Evolutionary conservation across 2,329 filamentous ascomycete species (phyloP).

Genomic region (Ilyonectria destructans): DNA sequence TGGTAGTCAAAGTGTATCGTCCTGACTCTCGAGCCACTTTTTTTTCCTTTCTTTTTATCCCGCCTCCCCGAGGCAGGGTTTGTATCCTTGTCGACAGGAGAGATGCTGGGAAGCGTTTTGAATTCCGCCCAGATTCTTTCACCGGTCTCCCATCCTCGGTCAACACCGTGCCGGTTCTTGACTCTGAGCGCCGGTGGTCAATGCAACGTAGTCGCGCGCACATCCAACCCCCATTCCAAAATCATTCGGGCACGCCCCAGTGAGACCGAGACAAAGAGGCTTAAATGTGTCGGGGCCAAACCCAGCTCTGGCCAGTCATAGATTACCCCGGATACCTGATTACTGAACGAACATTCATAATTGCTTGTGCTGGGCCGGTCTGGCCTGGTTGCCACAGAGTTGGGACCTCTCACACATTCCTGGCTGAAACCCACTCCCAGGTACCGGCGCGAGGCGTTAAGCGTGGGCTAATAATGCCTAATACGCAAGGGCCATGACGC

Average conservation of each 20-base stretch:
- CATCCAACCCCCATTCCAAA: too few relatives aligned
- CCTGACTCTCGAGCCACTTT: background rate
- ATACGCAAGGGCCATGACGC: slow-evolving; percentile 2
- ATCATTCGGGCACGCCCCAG: too few relatives aligned
- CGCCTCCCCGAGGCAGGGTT: background rate
- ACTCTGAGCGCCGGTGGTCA: too few relatives aligned
- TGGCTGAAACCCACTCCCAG: background rate
- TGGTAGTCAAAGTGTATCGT: background rate
- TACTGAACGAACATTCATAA: slow-evolving; percentile 8
- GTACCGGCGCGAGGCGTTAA: slow-evolving; percentile 4
- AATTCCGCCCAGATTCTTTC: too few relatives aligned
- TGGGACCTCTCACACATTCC: background rate
- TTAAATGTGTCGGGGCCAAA: background rate
- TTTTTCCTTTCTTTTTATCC: background rate
- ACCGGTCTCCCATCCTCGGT: too few relatives aligned
- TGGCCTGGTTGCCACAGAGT: background rate
- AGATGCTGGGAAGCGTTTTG: too few relatives aligned
- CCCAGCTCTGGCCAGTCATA: background rate
- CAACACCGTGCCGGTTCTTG: too few relatives aligned
- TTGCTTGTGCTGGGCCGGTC: background rate
- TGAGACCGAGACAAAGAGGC: background rate
- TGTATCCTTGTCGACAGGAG: too few relatives aligned
- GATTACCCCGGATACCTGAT: background rate
- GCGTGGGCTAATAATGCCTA: background rate
- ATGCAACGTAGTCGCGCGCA: too few relatives aligned